These are phyloP conservation scores for Clonostachys byssicola DNA, from an alignment of 2,329 filamentous ascomycete genomes.

Conservation along the genomic window DNA sequence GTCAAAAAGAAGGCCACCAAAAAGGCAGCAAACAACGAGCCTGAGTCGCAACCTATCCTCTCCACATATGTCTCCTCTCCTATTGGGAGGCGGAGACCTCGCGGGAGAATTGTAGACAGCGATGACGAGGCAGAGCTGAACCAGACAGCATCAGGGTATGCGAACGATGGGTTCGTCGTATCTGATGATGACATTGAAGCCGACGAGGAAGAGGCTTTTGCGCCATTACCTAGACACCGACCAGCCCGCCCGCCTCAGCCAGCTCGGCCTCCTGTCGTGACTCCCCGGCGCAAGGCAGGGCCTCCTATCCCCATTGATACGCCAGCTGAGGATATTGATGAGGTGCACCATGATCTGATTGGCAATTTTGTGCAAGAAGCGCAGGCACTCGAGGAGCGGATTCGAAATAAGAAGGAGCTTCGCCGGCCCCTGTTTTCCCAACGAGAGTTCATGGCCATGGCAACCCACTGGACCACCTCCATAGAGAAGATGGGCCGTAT, in stretches of 20 bases:
- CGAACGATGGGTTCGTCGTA: conserved; percentile 44
- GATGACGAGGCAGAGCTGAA: conserved; percentile 31
- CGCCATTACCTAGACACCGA: conserved; percentile 29
- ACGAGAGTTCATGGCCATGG: conserved; percentile 68
- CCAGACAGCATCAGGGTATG: conserved; percentile 40
- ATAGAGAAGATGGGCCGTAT: conserved; percentile 60
- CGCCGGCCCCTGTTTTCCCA: conserved; percentile 64
- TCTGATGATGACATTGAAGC: conserved; percentile 26
- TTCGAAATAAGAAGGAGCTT: conserved; percentile 56
- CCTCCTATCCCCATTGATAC: conserved; percentile 56
- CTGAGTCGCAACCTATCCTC: conserved; percentile 25
- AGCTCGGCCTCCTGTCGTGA: not conserved
- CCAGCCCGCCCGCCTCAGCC: conserved; percentile 25
- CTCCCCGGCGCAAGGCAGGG: conserved; percentile 24
- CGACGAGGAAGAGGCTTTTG: conserved; percentile 37
- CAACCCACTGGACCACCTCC: conserved; percentile 60
- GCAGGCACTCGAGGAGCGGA: conserved; percentile 51
- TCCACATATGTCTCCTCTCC: conserved; percentile 50
- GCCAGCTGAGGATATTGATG: conserved; percentile 47
- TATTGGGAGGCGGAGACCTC: conserved; percentile 23
- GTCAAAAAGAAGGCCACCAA: conserved; percentile 27
- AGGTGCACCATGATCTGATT: conserved; percentile 61
- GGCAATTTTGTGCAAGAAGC: conserved; percentile 61
- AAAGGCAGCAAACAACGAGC: conserved; percentile 24
- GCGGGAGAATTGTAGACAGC: conserved; percentile 13